phyloP scores from a whole-genome alignment of 208 protist genomes.

The Borovskyia barvae region DNA sequence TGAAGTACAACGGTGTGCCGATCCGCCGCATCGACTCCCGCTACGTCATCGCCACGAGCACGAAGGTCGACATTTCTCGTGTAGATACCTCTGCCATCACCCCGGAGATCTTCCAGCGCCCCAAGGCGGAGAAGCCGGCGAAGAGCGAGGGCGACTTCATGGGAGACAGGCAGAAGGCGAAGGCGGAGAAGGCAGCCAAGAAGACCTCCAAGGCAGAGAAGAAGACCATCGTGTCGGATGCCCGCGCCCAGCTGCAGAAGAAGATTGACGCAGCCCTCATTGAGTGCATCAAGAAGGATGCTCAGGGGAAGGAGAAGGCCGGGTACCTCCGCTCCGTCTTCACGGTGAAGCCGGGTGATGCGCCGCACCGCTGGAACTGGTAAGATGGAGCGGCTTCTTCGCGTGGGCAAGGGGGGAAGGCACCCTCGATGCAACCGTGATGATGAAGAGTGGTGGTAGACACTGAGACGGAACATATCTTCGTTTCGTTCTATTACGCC shows the following conservation, averaged over 20 bases:
- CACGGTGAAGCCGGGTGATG: constrained; percentile 80
- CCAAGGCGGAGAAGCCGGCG: constrained; percentile 68
- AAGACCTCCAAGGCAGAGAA: constrained; percentile 69
- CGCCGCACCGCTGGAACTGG: constrained; percentile 86
- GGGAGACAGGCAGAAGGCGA: constrained; percentile 76
- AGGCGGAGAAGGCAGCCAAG: constrained; percentile 66
- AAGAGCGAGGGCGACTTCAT: constrained; percentile 88
- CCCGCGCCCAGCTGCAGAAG: constrained; percentile 75
- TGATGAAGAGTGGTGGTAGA: no score
- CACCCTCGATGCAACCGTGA: no score
- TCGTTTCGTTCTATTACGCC: no score
- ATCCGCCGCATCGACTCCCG: constrained; percentile 96
- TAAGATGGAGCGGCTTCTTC: constrained; percentile 31
- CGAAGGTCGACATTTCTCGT: constrained; percentile 93
- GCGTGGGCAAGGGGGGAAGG: no score
- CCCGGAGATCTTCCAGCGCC: constrained; percentile 60
- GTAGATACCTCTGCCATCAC: constrained; percentile 83
- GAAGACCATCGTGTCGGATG: constrained; percentile 64
- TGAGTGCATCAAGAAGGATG: constrained; percentile 71
- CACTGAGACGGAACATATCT: no score
- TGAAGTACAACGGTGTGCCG: constrained; percentile 97
- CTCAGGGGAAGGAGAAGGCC: constrained; percentile 65
- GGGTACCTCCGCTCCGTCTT: constrained; percentile 86
- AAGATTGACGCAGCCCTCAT: constrained; percentile 74
- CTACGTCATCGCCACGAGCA: constrained; percentile 98